These are phyloP conservation scores for Edaphochlamys debaryana DNA, from an alignment of 139 green algal species.

Conservation along the genomic window DNA sequence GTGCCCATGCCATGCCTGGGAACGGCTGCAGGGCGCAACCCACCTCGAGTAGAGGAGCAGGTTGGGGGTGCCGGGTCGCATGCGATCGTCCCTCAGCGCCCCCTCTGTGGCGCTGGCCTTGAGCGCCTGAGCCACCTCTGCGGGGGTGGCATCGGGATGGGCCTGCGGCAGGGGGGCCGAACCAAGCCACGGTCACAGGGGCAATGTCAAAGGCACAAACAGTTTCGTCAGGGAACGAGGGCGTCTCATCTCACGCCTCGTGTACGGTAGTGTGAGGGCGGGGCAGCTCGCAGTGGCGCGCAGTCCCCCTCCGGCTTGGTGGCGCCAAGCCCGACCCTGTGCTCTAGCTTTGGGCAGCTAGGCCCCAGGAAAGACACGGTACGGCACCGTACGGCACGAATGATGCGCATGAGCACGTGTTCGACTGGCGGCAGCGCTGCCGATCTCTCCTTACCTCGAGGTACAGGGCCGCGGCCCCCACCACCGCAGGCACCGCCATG, in stretches of 20 bases:
- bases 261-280: too few species aligned
- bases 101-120: slow-evolving; percentile 37
- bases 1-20: too few species aligned
- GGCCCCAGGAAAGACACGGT: too few species aligned
- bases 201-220: too few species aligned
- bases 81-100: slow-evolving; percentile 37
- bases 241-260: too few species aligned
- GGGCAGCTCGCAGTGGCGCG: too few species aligned
- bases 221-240: too few species aligned
- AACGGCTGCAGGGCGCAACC: too few species aligned
- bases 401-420: neutral
- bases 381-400: too few species aligned
- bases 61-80: slow-evolving; percentile 64
- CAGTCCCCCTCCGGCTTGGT: too few species aligned
- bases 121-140: slow-evolving; percentile 63
- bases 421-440: neutral
- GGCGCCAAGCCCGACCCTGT: too few species aligned
- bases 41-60: slow-evolving; percentile 63
- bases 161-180: neutral
- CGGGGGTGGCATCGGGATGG: slow-evolving; percentile 57
- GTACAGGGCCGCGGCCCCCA: slow-evolving; percentile 73
- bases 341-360: too few species aligned
- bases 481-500: slow-evolving; percentile 82
- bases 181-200: neutral
- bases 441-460: slow-evolving; percentile 37